Base-by-base conservation (phyloP, 2,329 filamentous ascomycete genomes). In the Akanthomyces dipterigenus region DNA sequence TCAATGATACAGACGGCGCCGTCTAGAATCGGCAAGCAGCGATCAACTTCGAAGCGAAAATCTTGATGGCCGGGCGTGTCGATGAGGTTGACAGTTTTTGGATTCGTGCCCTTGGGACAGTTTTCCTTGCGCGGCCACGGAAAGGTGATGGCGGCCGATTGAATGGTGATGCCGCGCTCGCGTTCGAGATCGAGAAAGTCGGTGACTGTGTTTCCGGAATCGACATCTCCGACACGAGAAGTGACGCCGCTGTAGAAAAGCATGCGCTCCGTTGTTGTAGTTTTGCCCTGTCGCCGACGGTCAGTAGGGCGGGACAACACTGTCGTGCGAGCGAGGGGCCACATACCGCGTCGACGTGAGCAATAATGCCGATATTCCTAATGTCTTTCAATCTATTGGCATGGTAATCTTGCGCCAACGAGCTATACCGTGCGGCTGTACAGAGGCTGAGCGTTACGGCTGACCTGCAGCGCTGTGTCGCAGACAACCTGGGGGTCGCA, bases 181-280 rank as follows among this genome's bases (percentile, higher is more conserved):
- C 93, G 84, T 73, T 99, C 95, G 65, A 96, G 88, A 7, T 95
- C 93, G 7, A 99, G 83, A 67, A 98, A 99, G 75, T 99, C 95
- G 3, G 95, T 99, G 8, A 97, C 92, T 4, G 95, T 98, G 65
- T 96, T 96, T 42, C 95, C 95, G 74, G 96, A 89, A 69, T 98
- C 93, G 65, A 99, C 95, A 74, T 97, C 93, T 77, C 95, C 95
- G 70, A 97, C 86, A 73, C 93, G 83, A 66, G 90, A 83, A 11
- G 93, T 96, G 64, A 93, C 87, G 54, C 95, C 93, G 72, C 91
- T 96, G 70, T 97, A 96, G 72, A 92, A 98, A 70, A 99, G 88
- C 93, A 98, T 98, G 62, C 95, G 92, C 85, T 99, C 95, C 3
- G 95, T 98, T 0, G 95, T 99, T 0, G 95, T 98, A 1, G 95